Conservation (phyloP, 768 basidiomycete genomes). For the Boletus pseudo-olivaceus region DNA sequence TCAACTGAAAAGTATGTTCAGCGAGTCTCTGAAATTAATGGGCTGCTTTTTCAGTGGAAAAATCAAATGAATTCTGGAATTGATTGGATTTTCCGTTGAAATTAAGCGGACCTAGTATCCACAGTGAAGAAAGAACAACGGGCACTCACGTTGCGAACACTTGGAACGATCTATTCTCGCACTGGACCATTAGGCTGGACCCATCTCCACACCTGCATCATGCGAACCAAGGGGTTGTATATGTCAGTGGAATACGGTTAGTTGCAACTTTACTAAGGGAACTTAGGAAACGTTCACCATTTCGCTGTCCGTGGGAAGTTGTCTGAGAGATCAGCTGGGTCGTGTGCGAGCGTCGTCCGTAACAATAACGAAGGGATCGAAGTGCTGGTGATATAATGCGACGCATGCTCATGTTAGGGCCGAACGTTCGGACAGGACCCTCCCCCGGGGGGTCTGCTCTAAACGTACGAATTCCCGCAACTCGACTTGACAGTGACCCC, state of each 20-base stretch:
- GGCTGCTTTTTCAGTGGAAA: no score
- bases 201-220: slow-evolving; percentile 70
- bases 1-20: no score
- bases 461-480: no score
- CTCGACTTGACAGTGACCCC: no score
- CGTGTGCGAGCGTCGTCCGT: slow-evolving; percentile 15
- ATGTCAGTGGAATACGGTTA: neutral
- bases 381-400: slow-evolving; percentile 24
- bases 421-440: no score
- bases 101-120: no score
- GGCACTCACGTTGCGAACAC: slow-evolving; percentile 44
- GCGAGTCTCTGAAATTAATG: no score
- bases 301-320: slow-evolving; percentile 56
- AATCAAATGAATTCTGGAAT: no score
- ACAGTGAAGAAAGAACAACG: neutral
- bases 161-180: slow-evolving; percentile 68
- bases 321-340: slow-evolving; percentile 24
- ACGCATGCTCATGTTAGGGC: no score
- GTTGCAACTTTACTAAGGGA: no score
- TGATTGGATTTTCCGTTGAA: no score
- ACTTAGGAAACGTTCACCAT: slow-evolving; percentile 44
- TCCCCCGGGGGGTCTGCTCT: no score
- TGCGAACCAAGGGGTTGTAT: neutral
- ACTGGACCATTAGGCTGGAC: slow-evolving; percentile 59
- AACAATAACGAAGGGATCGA: slow-evolving; percentile 13